These are phyloP conservation scores for Chrysoporthe austroafricana DNA, from an alignment of 2,329 filamentous ascomycete species.

Conservation along the genomic window DNA sequence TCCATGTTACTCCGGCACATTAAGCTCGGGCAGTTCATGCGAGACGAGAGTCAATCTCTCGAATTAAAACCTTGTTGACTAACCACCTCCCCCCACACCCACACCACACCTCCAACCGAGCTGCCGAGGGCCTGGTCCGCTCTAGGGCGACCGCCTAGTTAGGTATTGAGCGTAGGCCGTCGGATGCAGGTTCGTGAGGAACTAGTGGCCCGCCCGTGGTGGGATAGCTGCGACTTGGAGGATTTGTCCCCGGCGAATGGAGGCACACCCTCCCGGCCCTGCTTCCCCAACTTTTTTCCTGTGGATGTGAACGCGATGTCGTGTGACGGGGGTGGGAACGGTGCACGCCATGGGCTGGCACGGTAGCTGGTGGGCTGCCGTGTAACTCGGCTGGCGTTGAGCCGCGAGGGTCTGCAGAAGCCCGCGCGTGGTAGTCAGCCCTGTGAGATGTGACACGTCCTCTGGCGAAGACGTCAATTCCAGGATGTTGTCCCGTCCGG, in stretches of 20 bases:
- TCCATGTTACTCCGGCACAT: background rate
- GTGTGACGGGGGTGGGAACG: background rate
- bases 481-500: background rate
- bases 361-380: slow-evolving; percentile 3
- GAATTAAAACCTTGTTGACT: background rate
- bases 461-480: background rate
- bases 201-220: slow-evolving; percentile 2
- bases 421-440: slow-evolving; percentile 9
- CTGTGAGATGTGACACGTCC: slow-evolving; percentile 26
- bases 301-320: background rate
- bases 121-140: slow-evolving; percentile 5
- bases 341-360: background rate
- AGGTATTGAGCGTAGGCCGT: too few species aligned
- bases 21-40: slow-evolving; percentile 1
- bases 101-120: background rate
- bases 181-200: background rate
- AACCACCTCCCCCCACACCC: background rate
- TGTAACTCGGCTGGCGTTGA: slow-evolving; percentile 15
- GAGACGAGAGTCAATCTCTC: slow-evolving; percentile 1
- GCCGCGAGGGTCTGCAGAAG: slow-evolving; percentile 10
- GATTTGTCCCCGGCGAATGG: background rate
- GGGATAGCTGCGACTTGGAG: background rate
- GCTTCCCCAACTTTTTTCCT: background rate
- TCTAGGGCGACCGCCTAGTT: background rate
- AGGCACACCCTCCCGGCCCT: background rate